Percentiles rank a stretch among this genome's conserved stretches.
phyloP scores from a whole-genome alignment of 805 yeast genomes.

The Ogataea kodamae region DNA sequence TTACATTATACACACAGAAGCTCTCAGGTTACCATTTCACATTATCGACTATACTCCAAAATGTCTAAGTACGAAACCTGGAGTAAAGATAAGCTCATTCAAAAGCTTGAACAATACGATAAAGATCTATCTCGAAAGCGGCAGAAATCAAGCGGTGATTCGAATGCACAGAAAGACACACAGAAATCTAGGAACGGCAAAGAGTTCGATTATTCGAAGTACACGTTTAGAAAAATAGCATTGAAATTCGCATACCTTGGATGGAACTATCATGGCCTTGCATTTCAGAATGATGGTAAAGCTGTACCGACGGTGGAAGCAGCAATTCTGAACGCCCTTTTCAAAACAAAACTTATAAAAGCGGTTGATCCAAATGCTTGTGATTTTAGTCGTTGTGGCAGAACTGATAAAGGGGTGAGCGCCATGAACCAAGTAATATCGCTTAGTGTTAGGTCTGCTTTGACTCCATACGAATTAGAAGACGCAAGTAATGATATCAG shows the following conservation, averaged over 20 bases:
- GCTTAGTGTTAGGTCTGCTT: constrained; percentile 64
- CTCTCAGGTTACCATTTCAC: too few species aligned
- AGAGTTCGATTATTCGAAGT: constrained; percentile 63
- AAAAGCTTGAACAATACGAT: constrained; percentile 57
- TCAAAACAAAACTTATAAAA: constrained; percentile 61
- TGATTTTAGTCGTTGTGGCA: constrained; percentile 84
- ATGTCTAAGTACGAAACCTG: constrained; percentile 48
- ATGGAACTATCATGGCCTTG: constrained; percentile 92
- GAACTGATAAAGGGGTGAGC: constrained; percentile 96
- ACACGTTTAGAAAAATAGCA: constrained; percentile 67
- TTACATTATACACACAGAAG: too few species aligned
- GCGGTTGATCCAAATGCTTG: constrained; percentile 57
- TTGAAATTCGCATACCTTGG: constrained; percentile 84
- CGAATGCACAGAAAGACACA: too few species aligned
- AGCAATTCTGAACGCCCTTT: constrained; percentile 66
- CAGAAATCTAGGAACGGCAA: constrained; percentile 28
- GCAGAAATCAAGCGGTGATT: background rate
- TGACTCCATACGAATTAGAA: constrained; percentile 59
- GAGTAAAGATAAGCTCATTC: constrained; percentile 63
- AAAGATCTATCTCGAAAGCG: constrained; percentile 1
- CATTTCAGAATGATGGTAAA: constrained; percentile 72
- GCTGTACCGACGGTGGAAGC: constrained; percentile 89
- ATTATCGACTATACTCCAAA: too few species aligned
- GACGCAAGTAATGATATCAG: constrained; percentile 52
- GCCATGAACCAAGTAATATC: constrained; percentile 95